Evolutionary conservation across 179 eudicot species (phyloP).

Genomic region (Heliamphora pulchella): DNA sequence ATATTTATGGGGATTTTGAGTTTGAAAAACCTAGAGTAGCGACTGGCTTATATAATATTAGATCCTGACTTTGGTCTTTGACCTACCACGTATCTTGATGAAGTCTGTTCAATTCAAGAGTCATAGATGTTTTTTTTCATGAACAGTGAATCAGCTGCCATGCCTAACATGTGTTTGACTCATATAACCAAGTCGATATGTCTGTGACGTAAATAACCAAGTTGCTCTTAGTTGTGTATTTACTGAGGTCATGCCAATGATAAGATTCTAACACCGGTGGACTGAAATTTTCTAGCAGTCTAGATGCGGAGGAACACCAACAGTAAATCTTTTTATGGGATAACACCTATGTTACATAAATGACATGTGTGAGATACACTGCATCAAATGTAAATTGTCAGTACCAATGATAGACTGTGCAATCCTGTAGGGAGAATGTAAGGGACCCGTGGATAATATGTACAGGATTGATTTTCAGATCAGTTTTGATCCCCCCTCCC

Average conservation of each 20-base stretch:
- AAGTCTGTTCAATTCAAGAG: not conserved
- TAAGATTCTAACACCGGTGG: not conserved
- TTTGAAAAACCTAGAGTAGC: not conserved
- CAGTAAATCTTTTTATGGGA: not conserved
- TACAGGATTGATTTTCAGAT: not conserved
- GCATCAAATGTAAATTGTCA: not conserved
- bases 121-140: not conserved
- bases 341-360: not conserved
- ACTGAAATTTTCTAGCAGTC: not conserved
- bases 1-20: not conserved
- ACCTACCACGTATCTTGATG: not conserved
- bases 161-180: not conserved
- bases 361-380: not conserved
- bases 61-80: not conserved
- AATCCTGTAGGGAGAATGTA: not conserved
- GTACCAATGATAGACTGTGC: not conserved
- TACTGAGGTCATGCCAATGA: not conserved
- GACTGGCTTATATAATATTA: not conserved
- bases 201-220: constrained; percentile 1
- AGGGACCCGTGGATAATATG: not conserved
- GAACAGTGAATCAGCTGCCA: not conserved
- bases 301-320: not conserved
- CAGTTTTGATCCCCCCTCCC: not conserved
- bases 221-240: not conserved
- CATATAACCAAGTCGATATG: not conserved